phyloP scores from a whole-genome alignment of 2,329 filamentous ascomycete species.

The Fusarium torulosum region DNA sequence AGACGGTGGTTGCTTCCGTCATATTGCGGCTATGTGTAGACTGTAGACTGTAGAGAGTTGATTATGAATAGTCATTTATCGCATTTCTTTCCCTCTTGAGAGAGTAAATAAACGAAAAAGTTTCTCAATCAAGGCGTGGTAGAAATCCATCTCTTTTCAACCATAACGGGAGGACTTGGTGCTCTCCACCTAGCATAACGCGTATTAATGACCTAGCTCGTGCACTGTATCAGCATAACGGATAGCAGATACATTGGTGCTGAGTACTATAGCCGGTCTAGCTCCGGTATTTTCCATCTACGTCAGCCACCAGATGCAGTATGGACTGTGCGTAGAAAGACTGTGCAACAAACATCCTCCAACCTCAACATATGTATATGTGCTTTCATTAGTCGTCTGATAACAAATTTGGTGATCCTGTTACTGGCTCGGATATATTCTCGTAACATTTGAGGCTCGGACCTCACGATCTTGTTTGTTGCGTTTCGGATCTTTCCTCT shows the following conservation, averaged over 20 bases:
- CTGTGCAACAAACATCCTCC: constrained; percentile 36
- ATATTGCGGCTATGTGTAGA: constrained; percentile 8
- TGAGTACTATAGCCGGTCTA: rapidly evolving
- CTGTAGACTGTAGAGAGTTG: too few species aligned
- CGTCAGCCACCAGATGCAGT: neutral
- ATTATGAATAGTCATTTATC: neutral
- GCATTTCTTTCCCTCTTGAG: neutral
- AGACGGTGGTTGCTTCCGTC: constrained; percentile 12
- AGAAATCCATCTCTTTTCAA: constrained; percentile 32
- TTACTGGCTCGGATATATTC: neutral
- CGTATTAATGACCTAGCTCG: constrained; percentile 30
- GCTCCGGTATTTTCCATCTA: constrained; percentile 33
- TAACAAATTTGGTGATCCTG: neutral
- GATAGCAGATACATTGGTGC: constrained; percentile 44
- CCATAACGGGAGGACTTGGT: constrained; percentile 17
- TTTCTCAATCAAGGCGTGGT: neutral
- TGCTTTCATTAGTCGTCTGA: neutral
- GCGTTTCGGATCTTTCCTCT: neutral
- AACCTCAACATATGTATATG: neutral
- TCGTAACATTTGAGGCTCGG: neutral
- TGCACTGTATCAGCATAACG: constrained; percentile 49
- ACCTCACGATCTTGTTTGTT: neutral
- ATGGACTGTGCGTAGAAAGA: constrained; percentile 14
- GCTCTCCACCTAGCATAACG: constrained; percentile 50
- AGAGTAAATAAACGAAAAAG: neutral